phyloP scores from a whole-genome alignment of 2,329 filamentous ascomycete species.

The Apiospora rasikravindrae region DNA sequence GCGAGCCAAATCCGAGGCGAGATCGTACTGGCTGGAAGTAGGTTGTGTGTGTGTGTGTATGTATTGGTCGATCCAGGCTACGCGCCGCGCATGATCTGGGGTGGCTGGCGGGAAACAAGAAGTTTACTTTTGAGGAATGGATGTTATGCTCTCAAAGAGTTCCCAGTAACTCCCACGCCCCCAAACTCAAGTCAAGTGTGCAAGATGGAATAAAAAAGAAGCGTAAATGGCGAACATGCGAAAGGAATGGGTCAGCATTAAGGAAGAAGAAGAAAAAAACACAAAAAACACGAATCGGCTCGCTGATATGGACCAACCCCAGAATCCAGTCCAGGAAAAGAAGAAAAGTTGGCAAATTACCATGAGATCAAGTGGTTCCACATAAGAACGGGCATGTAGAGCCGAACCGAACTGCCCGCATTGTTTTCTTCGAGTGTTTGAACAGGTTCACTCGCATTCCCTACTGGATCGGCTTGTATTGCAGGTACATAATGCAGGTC shows the following conservation, averaged over 20 bases:
- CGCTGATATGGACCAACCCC: constrained; percentile 4
- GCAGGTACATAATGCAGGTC: background rate
- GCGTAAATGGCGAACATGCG: background rate
- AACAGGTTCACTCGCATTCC: background rate
- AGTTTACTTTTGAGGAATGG: background rate
- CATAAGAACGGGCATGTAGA: constrained; percentile 16
- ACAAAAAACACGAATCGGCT: constrained; percentile 15
- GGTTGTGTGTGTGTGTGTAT: background rate
- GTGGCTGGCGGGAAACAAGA: constrained; percentile 13
- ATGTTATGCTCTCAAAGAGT: constrained; percentile 3
- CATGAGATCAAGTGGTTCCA: constrained; percentile 20
- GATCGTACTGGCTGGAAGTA: background rate
- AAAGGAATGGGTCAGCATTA: constrained; percentile 7
- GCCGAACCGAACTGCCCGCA: constrained; percentile 13
- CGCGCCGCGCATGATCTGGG: background rate
- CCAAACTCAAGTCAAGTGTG: background rate
- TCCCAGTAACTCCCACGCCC: background rate
- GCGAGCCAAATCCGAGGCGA: constrained; percentile 1
- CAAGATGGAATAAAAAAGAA: background rate
- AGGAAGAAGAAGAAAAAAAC: no score
- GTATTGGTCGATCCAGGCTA: background rate
- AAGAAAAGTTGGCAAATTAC: constrained; percentile 20
- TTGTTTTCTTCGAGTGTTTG: background rate
- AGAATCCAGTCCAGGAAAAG: background rate
- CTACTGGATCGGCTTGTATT: no score